Base-by-base conservation (phyloP, 106 monocot species). In the Gastrodia elata region DNA sequence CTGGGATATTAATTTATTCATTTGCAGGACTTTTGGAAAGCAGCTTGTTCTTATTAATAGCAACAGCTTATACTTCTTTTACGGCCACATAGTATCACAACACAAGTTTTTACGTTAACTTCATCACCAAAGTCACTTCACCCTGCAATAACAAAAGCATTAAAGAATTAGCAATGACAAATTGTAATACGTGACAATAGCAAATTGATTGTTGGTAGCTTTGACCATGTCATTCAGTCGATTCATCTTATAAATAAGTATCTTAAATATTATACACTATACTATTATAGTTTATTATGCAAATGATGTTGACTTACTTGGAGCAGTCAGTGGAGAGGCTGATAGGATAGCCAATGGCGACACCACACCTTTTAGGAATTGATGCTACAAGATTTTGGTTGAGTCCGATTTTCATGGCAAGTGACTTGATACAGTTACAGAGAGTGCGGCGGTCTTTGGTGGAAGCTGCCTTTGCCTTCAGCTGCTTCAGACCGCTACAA, bases 261-360 rank as follows among this genome's bases (percentile, higher is more conserved):
- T 44, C 16, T 7, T 14, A 14, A 14, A 3, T 44, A 44, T 44
- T 44, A 13, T 44, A 44, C 11, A 44, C 42, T 42, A 9, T 9
- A 8, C 8, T 42, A 42, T 2, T 2, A 42, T 42, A 42, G 14
- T 9, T 42, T 42, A 9, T 42, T 11, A 42, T 42, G 0, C 42
- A 9, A 22, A n/a, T 52, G 2, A n/a, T n/a, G n/a, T 6, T 68
- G 8, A 43, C 43, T 36, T 37, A 67, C 67, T 38, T 67, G n/a
- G 67, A 67, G 36, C 67, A 67, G 67, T 67, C 67, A 5, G 38
- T 37, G 3, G 67, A 67, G n/a, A 67, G 9, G 67, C 67, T 67
- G 36, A 67, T 67, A 38, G 67, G 67, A n/a, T 36, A 67, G 15
- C 35, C 36, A 11, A 67, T 38, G 14, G 15, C 18, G 9, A 67